Percentiles rank a stretch among this genome's conserved stretches.
These are phyloP conservation scores for Apium graveolens DNA, from an alignment of 129 eudicot genomes.

Conservation along the genomic window DNA sequence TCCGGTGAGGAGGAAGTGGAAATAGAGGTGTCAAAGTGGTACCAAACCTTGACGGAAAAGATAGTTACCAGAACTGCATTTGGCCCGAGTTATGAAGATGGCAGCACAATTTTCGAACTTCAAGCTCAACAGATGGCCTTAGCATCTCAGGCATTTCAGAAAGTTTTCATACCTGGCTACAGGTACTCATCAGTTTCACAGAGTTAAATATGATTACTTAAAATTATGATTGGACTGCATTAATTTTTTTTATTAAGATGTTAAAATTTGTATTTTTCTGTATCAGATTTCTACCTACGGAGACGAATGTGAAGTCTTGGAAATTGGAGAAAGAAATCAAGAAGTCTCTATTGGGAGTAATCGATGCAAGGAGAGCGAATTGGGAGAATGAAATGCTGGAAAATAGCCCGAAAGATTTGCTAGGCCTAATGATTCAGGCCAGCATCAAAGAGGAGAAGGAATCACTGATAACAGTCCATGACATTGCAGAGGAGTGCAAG, in stretches of 20 bases:
- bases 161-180: conserved; percentile 67
- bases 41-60: conserved; percentile 57
- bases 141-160: conserved; percentile 71
- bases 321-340: conserved; percentile 69
- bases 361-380: conserved; percentile 51
- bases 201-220: background rate
- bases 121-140: conserved; percentile 70
- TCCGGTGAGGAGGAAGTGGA: conserved; percentile 44
- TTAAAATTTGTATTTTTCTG: background rate
- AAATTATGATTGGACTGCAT: background rate
- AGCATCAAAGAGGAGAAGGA: conserved; percentile 35
- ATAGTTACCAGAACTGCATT: conserved; percentile 56
- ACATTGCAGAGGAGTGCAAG: conserved; percentile 95
- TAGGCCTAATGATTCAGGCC: conserved; percentile 83
- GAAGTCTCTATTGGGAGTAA: conserved; percentile 56
- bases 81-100: conserved; percentile 78
- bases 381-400: conserved; percentile 30
- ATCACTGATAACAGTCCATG: conserved; percentile 41
- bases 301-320: conserved; percentile 70
- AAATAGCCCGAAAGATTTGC: conserved; percentile 70
- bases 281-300: conserved; percentile 71
- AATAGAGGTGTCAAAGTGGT: conserved; percentile 71
- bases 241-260: background rate
- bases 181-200: conserved; percentile 25
- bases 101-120: conserved; percentile 56